These are phyloP conservation scores for Aspergillus oerlinghausenensis DNA, from an alignment of 2,329 filamentous ascomycete species.

Conservation along the genomic window DNA sequence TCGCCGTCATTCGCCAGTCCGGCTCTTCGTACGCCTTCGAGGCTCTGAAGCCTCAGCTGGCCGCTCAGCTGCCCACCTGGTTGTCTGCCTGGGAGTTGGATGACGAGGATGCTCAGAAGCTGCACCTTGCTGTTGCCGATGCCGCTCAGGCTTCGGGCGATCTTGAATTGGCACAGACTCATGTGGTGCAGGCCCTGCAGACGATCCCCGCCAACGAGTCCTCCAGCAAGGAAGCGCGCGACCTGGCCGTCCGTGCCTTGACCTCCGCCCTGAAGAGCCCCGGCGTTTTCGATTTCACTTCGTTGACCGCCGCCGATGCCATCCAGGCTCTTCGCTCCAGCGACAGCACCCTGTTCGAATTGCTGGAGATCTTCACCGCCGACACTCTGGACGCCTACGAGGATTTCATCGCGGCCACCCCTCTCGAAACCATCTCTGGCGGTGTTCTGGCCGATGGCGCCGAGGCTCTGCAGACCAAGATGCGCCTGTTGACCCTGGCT, in stretches of 20 bases:
- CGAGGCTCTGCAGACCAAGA: constrained; percentile 84
- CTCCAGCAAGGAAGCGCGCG: constrained; percentile 50
- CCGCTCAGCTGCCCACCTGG: constrained; percentile 73
- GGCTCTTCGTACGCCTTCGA: constrained; percentile 73
- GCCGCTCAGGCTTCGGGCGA: constrained; percentile 74
- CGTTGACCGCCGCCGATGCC: constrained; percentile 65
- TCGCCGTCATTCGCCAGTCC: constrained; percentile 73
- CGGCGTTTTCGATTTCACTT: constrained; percentile 68
- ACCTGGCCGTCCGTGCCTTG: constrained; percentile 60
- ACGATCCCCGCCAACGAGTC: constrained; percentile 62
- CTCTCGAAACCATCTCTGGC: constrained; percentile 62
- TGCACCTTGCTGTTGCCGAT: constrained; percentile 79
- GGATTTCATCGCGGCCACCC: constrained; percentile 71
- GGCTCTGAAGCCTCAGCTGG: constrained; percentile 74
- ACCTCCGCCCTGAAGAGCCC: constrained; percentile 63
- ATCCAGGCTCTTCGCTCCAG: constrained; percentile 83
- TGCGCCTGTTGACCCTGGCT: constrained; percentile 89
- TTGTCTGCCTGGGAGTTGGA: constrained; percentile 76
- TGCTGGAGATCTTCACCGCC: constrained; percentile 91
- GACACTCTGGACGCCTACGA: constrained; percentile 93
- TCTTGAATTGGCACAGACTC: constrained; percentile 68
- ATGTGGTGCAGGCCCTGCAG: constrained; percentile 71
- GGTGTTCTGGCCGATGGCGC: constrained; percentile 74
- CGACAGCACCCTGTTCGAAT: constrained; percentile 79
- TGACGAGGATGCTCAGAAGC: constrained; percentile 74